These are phyloP conservation scores for Xylariaceae sp. DNA, from an alignment of 2,329 filamentous ascomycete species.

Conservation along the genomic window DNA sequence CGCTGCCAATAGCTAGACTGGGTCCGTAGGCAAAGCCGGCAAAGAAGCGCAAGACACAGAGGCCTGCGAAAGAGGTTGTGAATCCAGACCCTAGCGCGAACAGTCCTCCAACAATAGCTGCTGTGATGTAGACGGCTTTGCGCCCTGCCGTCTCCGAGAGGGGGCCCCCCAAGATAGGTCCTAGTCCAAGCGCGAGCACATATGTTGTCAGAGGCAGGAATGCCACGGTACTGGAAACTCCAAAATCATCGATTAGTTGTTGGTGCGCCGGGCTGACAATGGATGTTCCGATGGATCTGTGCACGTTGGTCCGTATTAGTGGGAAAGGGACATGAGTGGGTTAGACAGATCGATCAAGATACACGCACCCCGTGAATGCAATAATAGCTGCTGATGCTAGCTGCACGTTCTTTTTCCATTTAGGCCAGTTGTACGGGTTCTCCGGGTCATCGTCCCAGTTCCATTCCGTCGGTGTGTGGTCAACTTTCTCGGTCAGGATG, in stretches of 20 bases:
- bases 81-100: slow-evolving; percentile 64
- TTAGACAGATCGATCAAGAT: background rate
- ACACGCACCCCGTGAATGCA: slow-evolving; percentile 49
- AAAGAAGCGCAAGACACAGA: slow-evolving; percentile 63
- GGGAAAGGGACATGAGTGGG: background rate
- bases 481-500: background rate
- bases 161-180: slow-evolving; percentile 64
- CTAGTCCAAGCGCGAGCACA: slow-evolving; percentile 64
- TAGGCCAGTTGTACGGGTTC: slow-evolving; percentile 61
- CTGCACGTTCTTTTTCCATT: slow-evolving; percentile 47
- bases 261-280: slow-evolving; percentile 56
- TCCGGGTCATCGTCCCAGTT: slow-evolving; percentile 47
- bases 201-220: slow-evolving; percentile 66
- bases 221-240: slow-evolving; percentile 59
- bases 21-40: slow-evolving; percentile 59
- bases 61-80: slow-evolving; percentile 53
- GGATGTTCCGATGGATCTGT: slow-evolving; percentile 59
- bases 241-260: slow-evolving; percentile 58
- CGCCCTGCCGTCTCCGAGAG: slow-evolving; percentile 65
- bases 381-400: slow-evolving; percentile 46
- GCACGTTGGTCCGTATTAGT: slow-evolving; percentile 4
- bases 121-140: slow-evolving; percentile 55
- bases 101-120: slow-evolving; percentile 54
- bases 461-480: slow-evolving; percentile 7
- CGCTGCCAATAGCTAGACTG: slow-evolving; percentile 55